A percentile compares a stretch with the other conserved stretches of the same genome.
Evolutionary conservation across 1,139 yeast genomes (phyloP).

Genomic region (Petasospora rhodanensis): DNA sequence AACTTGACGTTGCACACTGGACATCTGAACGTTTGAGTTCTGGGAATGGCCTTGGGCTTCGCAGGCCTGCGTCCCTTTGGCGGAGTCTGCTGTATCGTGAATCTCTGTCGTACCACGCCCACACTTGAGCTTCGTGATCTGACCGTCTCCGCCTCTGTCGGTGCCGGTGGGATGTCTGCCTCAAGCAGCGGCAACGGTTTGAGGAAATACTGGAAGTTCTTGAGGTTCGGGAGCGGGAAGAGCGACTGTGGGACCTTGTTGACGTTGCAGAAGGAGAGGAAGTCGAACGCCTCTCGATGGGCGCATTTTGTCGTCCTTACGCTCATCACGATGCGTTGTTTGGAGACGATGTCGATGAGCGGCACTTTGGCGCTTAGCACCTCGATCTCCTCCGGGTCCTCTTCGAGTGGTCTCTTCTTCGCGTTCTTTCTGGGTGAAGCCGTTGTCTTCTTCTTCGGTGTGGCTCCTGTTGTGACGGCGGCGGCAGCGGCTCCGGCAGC

Average conservation of each 20-base stretch:
- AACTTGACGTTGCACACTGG: conserved; percentile 20
- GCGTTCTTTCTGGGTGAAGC: too few relatives aligned
- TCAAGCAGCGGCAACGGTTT: too few relatives aligned
- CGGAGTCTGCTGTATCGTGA: conserved; percentile 4
- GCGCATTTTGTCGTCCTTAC: conserved; percentile 13
- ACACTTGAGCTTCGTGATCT: conserved; percentile 1
- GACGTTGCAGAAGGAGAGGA: conserved; percentile 12
- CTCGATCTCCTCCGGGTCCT: conserved; percentile 10
- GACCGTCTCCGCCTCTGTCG: too few relatives aligned
- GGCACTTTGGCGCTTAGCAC: conserved; percentile 13
- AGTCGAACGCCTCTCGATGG: conserved; percentile 18
- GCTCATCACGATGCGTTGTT: conserved; percentile 14
- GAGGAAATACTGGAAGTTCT: conserved; percentile 2
- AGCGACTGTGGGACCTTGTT: conserved; percentile 2
- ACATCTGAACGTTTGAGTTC: conserved; percentile 11
- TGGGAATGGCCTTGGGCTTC: conserved; percentile 9
- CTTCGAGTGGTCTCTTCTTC: too few relatives aligned
- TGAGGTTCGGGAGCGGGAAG: conserved; percentile 7
- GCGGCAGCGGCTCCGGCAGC: too few relatives aligned
- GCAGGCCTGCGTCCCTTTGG: not conserved
- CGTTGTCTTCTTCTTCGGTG: too few relatives aligned
- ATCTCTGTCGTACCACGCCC: conserved; percentile 3
- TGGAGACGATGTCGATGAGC: conserved; percentile 16
- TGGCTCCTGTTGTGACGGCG: too few relatives aligned
- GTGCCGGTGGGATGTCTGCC: too few relatives aligned